Evolutionary conservation across 176 grass and related monocot species (phyloP).

Genomic region (Phyllostachys edulis): DNA sequence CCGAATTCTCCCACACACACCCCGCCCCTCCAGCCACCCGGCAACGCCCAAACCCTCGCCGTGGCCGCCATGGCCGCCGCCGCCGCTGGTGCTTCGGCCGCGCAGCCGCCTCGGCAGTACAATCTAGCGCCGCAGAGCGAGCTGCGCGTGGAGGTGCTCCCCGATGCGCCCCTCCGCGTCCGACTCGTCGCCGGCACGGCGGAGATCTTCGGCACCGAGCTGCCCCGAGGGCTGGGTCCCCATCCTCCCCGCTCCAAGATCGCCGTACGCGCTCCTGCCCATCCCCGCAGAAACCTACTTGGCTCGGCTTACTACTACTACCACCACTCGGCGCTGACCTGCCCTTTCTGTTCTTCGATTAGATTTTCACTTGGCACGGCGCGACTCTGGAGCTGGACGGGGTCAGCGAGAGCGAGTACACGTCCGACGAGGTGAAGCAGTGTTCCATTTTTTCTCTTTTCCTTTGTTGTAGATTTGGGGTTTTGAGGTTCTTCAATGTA

Average conservation of each 20-base stretch:
- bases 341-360: not conserved
- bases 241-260: slow-evolving; percentile 72
- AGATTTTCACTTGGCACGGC: slow-evolving; percentile 95
- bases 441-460: not conserved
- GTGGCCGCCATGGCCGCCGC: slow-evolving; percentile 31
- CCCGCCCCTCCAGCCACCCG: not conserved
- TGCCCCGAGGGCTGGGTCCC: slow-evolving; percentile 84
- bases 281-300: not conserved
- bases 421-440: slow-evolving; percentile 67
- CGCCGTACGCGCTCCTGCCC: slow-evolving; percentile 43
- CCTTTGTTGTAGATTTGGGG: slow-evolving; percentile 1
- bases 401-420: slow-evolving; percentile 79
- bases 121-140: slow-evolving; percentile 70
- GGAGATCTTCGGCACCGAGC: slow-evolving; percentile 90
- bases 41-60: slow-evolving; percentile 21
- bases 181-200: slow-evolving; percentile 79
- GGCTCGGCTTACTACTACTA: not conserved
- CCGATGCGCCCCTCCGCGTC: slow-evolving; percentile 64
- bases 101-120: slow-evolving; percentile 55
- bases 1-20: too few species aligned
- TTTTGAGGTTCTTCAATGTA: not conserved
- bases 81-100: not conserved
- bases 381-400: slow-evolving; percentile 85
- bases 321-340: not conserved
- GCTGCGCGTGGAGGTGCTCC: slow-evolving; percentile 79